Evolutionary conservation across 805 yeast genomes (phyloP).

Genomic region (Candida taoyuanica): DNA sequence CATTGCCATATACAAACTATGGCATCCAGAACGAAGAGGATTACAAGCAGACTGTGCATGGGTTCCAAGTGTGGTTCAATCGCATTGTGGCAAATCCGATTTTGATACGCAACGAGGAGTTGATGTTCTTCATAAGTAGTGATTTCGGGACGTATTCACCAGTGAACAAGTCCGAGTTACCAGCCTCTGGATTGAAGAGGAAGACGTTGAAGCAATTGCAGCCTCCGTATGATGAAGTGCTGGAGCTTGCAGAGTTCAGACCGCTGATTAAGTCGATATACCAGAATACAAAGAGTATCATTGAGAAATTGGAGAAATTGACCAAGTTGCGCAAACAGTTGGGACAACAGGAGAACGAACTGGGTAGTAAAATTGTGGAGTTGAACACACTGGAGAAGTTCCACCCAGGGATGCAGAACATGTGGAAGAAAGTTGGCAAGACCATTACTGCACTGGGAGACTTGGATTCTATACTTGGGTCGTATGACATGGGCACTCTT

Average conservation of each 20-base stretch:
- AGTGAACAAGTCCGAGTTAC: constrained; percentile 49
- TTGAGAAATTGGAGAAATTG: constrained; percentile 53
- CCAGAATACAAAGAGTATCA: constrained; percentile 46
- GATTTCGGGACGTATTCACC: constrained; percentile 54
- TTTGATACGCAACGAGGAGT: constrained; percentile 81
- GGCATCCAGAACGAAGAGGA: constrained; percentile 87
- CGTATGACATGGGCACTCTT: constrained; percentile 65
- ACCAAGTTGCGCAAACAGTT: constrained; percentile 40
- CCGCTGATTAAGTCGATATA: constrained; percentile 81
- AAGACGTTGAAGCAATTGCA: constrained; percentile 88
- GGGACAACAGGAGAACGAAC: constrained; percentile 52
- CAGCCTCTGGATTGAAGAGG: constrained; percentile 83
- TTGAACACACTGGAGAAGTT: constrained; percentile 41
- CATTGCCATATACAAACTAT: constrained; percentile 67
- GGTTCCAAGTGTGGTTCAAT: constrained; percentile 84
- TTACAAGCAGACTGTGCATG: constrained; percentile 45
- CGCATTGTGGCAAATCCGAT: constrained; percentile 71
- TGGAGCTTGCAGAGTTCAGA: constrained; percentile 76
- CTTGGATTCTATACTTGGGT: constrained; percentile 63
- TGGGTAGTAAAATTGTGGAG: constrained; percentile 41
- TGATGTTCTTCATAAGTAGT: constrained; percentile 76
- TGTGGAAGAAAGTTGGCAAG: constrained; percentile 78
- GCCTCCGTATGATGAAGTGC: constrained; percentile 85
- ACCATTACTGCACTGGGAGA: constrained; percentile 71
- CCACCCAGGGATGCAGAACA: constrained; percentile 65